These are phyloP conservation scores for Aspergillus persii DNA, from an alignment of 2,329 filamentous ascomycete species.

Conservation along the genomic window DNA sequence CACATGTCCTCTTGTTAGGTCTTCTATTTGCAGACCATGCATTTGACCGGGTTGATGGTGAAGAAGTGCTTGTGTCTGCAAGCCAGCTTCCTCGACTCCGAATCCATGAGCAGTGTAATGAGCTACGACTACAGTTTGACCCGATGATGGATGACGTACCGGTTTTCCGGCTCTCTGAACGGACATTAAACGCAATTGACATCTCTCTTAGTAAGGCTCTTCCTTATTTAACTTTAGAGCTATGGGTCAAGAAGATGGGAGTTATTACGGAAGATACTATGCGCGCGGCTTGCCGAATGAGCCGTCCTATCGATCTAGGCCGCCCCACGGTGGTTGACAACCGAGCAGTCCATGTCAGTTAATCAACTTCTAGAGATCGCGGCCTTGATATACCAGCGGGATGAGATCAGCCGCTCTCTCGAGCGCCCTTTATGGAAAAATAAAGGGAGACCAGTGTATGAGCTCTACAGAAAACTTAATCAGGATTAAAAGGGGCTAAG, in stretches of 20 bases:
- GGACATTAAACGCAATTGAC: background rate
- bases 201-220: conserved; percentile 1
- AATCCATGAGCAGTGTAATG: background rate
- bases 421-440: too few relatives aligned
- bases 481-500: too few relatives aligned
- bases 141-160: background rate
- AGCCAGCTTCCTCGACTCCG: conserved; percentile 1
- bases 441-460: too few relatives aligned
- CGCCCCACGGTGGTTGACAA: too few relatives aligned
- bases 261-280: too few relatives aligned
- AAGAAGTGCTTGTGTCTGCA: conserved; percentile 2
- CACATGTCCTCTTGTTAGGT: background rate
- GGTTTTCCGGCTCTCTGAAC: background rate
- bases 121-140: background rate
- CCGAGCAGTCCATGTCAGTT: too few relatives aligned
- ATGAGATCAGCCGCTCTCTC: too few relatives aligned
- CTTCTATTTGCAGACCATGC: background rate
- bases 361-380: too few relatives aligned
- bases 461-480: too few relatives aligned
- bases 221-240: conserved; percentile 1
- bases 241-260: conserved; percentile 1
- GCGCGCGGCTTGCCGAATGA: too few relatives aligned
- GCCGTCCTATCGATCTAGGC: too few relatives aligned
- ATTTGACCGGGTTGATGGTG: background rate
- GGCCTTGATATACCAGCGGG: too few relatives aligned